A percentile compares a stretch with the other conserved stretches of the same genome.
These are phyloP conservation scores for Backusella australiensis DNA, from an alignment of 192 early-diverging fungal genomes.

Conservation along the genomic window DNA sequence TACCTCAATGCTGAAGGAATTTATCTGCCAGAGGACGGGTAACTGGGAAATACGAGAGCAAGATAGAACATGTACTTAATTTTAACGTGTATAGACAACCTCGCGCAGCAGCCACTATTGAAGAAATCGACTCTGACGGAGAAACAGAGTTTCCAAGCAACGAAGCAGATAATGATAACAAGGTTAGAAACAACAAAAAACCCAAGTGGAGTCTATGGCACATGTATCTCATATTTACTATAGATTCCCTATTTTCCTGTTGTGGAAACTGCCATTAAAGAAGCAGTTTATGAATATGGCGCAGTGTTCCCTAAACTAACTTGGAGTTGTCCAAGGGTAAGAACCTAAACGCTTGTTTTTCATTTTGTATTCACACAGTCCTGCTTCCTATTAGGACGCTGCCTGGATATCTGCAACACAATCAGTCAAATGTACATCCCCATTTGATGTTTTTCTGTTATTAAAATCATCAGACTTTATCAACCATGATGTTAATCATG, in stretches of 20 bases:
- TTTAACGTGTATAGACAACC: slow-evolving; percentile 18
- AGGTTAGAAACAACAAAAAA: not conserved
- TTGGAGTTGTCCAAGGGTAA: slow-evolving; percentile 90
- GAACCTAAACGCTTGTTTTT: not conserved
- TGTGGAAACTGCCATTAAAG: not conserved
- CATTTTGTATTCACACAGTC: not conserved
- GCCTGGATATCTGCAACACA: slow-evolving; percentile 84
- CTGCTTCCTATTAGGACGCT: slow-evolving; percentile 61
- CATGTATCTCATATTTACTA: not conserved
- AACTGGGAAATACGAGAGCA: not conserved
- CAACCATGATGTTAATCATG: slow-evolving; percentile 74
- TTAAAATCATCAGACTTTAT: slow-evolving; percentile 94
- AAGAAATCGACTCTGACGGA: slow-evolving; percentile 34
- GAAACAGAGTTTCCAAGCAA: slow-evolving; percentile 31
- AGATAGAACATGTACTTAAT: not conserved
- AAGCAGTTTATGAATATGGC: not conserved
- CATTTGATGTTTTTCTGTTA: slow-evolving; percentile 81
- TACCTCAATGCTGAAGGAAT: slow-evolving; percentile 88
- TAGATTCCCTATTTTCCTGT: not conserved
- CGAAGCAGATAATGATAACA: slow-evolving; percentile 20
- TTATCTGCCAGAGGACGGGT: slow-evolving; percentile 73
- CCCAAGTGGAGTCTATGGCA: not conserved
- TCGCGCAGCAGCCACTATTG: slow-evolving; percentile 23
- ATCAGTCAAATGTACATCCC: slow-evolving; percentile 71
- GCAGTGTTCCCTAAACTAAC: slow-evolving; percentile 74